Percentiles rank a stretch among this genome's conserved stretches.
Evolutionary conservation across 2,329 filamentous ascomycete species (phyloP).

Genomic region (Sordariomycetes sp.): DNA sequence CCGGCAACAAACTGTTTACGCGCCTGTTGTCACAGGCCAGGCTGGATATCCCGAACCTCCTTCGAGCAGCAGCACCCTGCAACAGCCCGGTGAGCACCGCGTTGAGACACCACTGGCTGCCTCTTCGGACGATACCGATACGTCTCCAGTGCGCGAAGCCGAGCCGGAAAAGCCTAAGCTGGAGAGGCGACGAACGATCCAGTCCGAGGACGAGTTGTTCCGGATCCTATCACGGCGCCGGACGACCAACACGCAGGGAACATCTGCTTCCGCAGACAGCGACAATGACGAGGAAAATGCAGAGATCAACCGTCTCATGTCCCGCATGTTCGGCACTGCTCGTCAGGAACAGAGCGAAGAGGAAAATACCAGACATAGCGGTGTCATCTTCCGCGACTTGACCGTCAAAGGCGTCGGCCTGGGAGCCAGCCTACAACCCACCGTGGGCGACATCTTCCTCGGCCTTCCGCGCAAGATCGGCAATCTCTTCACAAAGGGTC

Average conservation of each 20-base stretch:
- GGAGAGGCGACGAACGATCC: conserved; percentile 13
- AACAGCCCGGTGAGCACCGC: background rate
- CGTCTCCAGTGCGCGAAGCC: conserved; percentile 14
- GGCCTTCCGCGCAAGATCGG: conserved; percentile 38
- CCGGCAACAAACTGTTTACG: background rate
- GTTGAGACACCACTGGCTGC: no score
- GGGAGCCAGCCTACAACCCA: conserved; percentile 45
- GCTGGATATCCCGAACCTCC: background rate
- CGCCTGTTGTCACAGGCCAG: background rate
- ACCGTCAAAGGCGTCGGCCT: conserved; percentile 63
- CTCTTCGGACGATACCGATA: conserved; percentile 1
- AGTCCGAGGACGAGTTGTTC: conserved; percentile 43
- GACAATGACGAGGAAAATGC: conserved; percentile 31
- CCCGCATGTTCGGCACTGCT: conserved; percentile 59
- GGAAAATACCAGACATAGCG: conserved; percentile 59
- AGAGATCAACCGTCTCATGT: conserved; percentile 56
- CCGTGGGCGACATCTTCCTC: conserved; percentile 55
- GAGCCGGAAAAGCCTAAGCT: conserved; percentile 7
- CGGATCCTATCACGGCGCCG: conserved; percentile 36
- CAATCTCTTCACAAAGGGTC: conserved; percentile 35
- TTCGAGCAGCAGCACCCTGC: background rate
- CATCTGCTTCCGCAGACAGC: conserved; percentile 25
- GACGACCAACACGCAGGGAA: conserved; percentile 22
- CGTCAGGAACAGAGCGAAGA: conserved; percentile 59
- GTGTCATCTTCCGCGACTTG: conserved; percentile 60